Evolutionary conservation across 2,329 filamentous ascomycete genomes (phyloP).

Genomic region (Exophiala oligosperma): DNA sequence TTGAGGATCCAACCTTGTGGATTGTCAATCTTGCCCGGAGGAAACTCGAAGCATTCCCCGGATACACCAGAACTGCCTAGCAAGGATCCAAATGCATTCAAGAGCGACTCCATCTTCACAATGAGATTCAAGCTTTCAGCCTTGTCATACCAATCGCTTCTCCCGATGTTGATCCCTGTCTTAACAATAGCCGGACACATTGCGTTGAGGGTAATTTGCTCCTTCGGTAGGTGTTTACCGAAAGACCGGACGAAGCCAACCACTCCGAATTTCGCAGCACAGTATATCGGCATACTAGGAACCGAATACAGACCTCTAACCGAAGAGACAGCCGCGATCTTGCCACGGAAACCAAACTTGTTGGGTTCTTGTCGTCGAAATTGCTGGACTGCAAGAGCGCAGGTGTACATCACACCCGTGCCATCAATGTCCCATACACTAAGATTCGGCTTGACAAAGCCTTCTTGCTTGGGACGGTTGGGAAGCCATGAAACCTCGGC

Average conservation of each 20-base stretch:
- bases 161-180: slow-evolving; percentile 37
- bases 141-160: slow-evolving; percentile 37
- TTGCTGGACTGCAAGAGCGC: slow-evolving; percentile 44
- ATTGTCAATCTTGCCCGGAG: background rate
- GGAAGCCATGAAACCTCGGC: slow-evolving; percentile 39
- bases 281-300: slow-evolving; percentile 43
- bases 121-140: slow-evolving; percentile 36
- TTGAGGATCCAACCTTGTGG: background rate
- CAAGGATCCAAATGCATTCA: slow-evolving; percentile 41
- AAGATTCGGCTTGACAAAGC: slow-evolving; percentile 41
- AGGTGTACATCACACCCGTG: slow-evolving; percentile 42
- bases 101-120: slow-evolving; percentile 39
- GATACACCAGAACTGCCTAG: slow-evolving; percentile 34
- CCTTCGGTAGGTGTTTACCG: slow-evolving; percentile 40
- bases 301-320: slow-evolving; percentile 44
- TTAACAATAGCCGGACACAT: slow-evolving; percentile 42
- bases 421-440: slow-evolving; percentile 40
- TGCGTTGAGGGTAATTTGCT: slow-evolving; percentile 44
- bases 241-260: slow-evolving; percentile 34
- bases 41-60: slow-evolving; percentile 41
- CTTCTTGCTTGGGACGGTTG: background rate
- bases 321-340: slow-evolving; percentile 36
- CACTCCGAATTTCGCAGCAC: slow-evolving; percentile 25
- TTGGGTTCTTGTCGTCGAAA: slow-evolving; percentile 40
- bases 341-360: slow-evolving; percentile 38